A percentile compares a stretch with the other conserved stretches of the same genome.
phyloP scores from a whole-genome alignment of 208 protist species.

The Acanthamoeba lugdunensis region DNA sequence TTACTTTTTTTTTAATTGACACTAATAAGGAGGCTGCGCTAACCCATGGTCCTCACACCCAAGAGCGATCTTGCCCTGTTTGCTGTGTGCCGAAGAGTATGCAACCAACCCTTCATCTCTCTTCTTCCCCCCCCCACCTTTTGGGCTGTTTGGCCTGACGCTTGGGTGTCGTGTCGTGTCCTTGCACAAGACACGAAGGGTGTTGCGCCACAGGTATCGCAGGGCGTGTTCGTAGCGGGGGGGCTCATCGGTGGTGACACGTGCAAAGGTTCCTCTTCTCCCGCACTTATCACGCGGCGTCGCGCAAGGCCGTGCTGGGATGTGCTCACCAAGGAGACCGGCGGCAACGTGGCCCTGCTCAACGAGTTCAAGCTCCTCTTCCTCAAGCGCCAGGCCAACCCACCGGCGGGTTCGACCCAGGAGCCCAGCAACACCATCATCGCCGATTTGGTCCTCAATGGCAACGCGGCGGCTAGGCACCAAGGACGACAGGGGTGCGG shows the following conservation, averaged over 20 bases:
- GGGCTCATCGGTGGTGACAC: neutral
- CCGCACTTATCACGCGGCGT: too few relatives aligned
- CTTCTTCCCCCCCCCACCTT: too few relatives aligned
- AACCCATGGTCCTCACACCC: neutral
- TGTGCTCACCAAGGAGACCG: neutral
- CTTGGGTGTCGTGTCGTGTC: neutral
- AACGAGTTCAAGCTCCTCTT: conserved; percentile 63
- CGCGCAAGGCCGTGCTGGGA: neutral
- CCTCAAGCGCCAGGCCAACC: conserved; percentile 3
- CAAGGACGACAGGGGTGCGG: neutral
- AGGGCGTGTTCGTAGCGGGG: neutral
- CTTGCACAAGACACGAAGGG: neutral
- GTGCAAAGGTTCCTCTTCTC: too few relatives aligned
- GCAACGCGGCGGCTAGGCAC: neutral
- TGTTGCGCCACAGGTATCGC: neutral
- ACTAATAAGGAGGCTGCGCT: conserved; percentile 27
- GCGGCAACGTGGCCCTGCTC: neutral
- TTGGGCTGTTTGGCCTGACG: neutral
- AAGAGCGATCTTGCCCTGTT: conserved; percentile 1
- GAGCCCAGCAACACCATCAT: neutral
- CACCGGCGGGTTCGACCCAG: neutral
- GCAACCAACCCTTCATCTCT: neutral
- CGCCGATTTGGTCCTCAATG: neutral
- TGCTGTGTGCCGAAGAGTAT: neutral
- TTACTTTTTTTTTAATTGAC: too few relatives aligned